phyloP scores from a whole-genome alignment of 352 stramenopile genomes.

The Pythium scleroteichum region DNA sequence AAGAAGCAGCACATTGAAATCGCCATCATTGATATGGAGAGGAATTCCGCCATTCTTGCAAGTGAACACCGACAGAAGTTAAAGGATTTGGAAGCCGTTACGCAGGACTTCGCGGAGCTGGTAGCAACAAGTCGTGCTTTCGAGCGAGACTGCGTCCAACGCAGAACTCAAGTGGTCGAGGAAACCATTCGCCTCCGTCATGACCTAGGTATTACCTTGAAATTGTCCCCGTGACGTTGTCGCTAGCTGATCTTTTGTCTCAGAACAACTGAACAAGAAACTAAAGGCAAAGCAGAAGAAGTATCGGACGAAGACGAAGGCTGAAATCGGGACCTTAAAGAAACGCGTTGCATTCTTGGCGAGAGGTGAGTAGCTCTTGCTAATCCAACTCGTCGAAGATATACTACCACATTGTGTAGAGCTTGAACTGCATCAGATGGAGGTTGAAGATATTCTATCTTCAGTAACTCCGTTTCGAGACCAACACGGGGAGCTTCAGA shows the following conservation, averaged over 20 bases:
- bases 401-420: conserved; percentile 8
- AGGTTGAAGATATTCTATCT: conserved; percentile 25
- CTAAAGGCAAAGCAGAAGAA: conserved; percentile 33
- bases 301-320: conserved; percentile 26
- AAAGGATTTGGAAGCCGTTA: not conserved
- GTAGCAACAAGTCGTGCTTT: not conserved
- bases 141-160: conserved; percentile 8
- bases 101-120: conserved; percentile 10
- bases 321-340: conserved; percentile 26
- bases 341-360: conserved; percentile 28
- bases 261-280: conserved; percentile 26
- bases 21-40: conserved; percentile 33
- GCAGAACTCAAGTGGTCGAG: not conserved
- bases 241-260: not conserved
- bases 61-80: not conserved
- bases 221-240: not conserved
- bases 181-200: not conserved
- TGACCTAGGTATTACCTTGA: not conserved
- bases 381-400: not conserved
- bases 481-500: not conserved
- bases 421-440: conserved; percentile 23
- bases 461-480: conserved; percentile 22
- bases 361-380: conserved; percentile 3
- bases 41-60: not conserved
- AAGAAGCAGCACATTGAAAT: conserved; percentile 45